These are phyloP conservation scores for Scleroderma bovista DNA, from an alignment of 768 basidiomycete species.

Conservation along the genomic window DNA sequence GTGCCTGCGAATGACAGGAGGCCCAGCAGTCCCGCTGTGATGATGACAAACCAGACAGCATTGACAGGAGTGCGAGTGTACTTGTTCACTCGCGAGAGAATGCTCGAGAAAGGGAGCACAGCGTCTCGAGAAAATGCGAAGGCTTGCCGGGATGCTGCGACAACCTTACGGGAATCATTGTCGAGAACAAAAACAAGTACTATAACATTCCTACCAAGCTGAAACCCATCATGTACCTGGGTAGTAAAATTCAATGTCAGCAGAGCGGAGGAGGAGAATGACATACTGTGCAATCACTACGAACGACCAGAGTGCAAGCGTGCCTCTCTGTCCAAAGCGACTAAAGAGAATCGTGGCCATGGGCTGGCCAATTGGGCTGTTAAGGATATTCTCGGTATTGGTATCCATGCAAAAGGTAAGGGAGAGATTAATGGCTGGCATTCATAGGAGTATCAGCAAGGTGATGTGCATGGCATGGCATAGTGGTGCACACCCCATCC, in stretches of 20 bases:
- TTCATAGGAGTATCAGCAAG: neutral
- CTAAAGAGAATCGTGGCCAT: constrained; percentile 40
- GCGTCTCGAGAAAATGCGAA: constrained; percentile 39
- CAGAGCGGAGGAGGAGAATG: neutral
- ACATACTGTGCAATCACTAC: constrained; percentile 45
- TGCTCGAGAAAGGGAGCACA: constrained; percentile 33
- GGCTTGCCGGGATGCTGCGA: constrained; percentile 39
- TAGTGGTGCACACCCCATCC: constrained; percentile 35
- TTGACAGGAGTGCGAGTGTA: constrained; percentile 33
- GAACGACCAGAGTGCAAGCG: constrained; percentile 48
- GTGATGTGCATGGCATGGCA: neutral
- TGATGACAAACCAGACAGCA: constrained; percentile 37
- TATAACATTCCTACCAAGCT: constrained; percentile 30
- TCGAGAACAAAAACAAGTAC: neutral
- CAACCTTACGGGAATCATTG: constrained; percentile 31
- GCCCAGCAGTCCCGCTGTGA: constrained; percentile 26
- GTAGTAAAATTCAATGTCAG: neutral
- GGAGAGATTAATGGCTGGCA: constrained; percentile 43
- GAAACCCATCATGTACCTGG: constrained; percentile 45
- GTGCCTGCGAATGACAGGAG: constrained; percentile 28
- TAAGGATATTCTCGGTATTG: constrained; percentile 37
- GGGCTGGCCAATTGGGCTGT: constrained; percentile 37
- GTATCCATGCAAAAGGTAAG: constrained; percentile 56
- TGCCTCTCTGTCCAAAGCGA: constrained; percentile 38
- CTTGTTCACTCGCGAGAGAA: constrained; percentile 31